Evolutionary conservation across 768 basidiomycete species (phyloP).

Genomic region (Lentinula boryana): DNA sequence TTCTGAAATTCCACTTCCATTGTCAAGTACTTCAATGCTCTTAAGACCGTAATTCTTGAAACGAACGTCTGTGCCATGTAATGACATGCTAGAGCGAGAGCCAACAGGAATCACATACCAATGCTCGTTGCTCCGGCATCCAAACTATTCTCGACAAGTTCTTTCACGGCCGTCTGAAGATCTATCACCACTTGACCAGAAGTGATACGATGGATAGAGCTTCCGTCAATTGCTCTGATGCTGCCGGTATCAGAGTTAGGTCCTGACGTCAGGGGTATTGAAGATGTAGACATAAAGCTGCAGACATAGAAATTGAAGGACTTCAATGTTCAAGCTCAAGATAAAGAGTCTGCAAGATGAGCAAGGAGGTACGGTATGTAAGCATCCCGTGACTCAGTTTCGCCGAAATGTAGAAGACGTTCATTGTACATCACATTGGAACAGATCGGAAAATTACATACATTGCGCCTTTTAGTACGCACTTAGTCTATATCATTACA

Average conservation of each 20-base stretch:
- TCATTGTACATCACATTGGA: not conserved
- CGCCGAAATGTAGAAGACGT: too few relatives aligned
- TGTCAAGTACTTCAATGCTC: constrained; percentile 84
- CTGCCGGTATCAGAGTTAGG: not conserved
- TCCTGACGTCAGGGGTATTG: not conserved
- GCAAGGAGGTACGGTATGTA: not conserved
- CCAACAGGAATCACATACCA: constrained; percentile 35
- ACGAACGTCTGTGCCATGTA: constrained; percentile 59
- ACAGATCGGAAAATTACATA: not conserved
- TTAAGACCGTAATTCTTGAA: constrained; percentile 86
- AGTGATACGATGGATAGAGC: constrained; percentile 82
- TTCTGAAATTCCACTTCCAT: constrained; percentile 80
- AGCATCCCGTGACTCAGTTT: not conserved
- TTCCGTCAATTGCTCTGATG: constrained; percentile 62
- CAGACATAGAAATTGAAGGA: not conserved
- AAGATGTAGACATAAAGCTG: not conserved
- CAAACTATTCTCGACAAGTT: constrained; percentile 92
- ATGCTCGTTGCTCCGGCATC: constrained; percentile 88
- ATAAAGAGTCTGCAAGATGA: not conserved
- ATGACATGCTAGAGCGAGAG: not conserved
- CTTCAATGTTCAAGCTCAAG: too few relatives aligned
- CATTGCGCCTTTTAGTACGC: not conserved
- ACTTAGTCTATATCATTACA: not conserved
- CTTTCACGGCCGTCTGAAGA: constrained; percentile 91
- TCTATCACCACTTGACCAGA: constrained; percentile 95